Base-by-base conservation (phyloP, 192 early-diverging fungal genomes). In the Linnemannia schmuckeri region DNA sequence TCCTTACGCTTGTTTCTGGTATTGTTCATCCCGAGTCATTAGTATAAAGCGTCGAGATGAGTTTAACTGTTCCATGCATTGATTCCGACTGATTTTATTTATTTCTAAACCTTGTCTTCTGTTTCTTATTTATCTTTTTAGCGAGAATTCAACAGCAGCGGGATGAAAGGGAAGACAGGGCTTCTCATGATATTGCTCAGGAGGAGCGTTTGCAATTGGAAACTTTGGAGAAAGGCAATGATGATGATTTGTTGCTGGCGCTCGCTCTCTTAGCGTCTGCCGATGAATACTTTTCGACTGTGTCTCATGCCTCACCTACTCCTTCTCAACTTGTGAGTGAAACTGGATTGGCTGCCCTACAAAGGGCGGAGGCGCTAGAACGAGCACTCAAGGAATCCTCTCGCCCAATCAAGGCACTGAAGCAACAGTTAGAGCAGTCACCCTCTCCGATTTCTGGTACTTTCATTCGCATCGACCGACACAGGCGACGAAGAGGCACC, bases 401-500 rank as follows among this genome's bases (percentile, higher is more conserved):
- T 27, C 69, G 69, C 37, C 1, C 0, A 38, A 27, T 42, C 30
- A 70, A 70, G 35, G 35, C 0, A 37, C 20, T 35, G 69, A 33
- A 70, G 35, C 69, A 40, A 33, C n/a, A n/a, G n/a, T n/a, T n/a
- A n/a, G n/a, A n/a, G n/a, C n/a, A n/a, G n/a, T 33, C 57, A 5
- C 22, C 6, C 4, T 24, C 61, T 1, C 61, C 30, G 24, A 0
- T 30, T 30, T 63, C 42, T 44, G 42, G 61, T 6, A 63, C 61
- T 8, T 6, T 63, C 15, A 63, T 72, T 42, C 47, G 74, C 52
- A 77, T 37, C 38, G 37, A 73, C n/a, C 9, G 63, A 61, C 40
- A 79, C 24, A 70, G 49, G n/a, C 78, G 70, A 24, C 69, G 49
- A 6, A 61, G n/a, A 41, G 78, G 78, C 8, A 79, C 72, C 13